A percentile compares a stretch with the other conserved stretches of the same genome.
Evolutionary conservation across 2,329 filamentous ascomycete species (phyloP).

Genomic region (Fusarium euwallaceae): DNA sequence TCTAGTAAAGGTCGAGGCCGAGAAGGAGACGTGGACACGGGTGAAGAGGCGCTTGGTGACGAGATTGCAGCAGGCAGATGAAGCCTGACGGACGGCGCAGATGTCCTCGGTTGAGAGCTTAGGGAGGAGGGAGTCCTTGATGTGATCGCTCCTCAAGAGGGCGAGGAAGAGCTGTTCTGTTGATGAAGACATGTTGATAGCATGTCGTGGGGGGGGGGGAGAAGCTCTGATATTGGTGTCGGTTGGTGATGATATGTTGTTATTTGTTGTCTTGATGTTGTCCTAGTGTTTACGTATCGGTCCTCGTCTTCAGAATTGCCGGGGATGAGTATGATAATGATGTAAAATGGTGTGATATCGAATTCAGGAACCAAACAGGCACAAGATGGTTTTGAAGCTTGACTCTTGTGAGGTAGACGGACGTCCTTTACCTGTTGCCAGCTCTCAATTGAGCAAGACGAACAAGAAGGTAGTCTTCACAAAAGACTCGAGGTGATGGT

Average conservation of each 20-base stretch:
- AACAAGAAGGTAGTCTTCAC: conserved; percentile 11
- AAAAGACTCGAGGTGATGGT: conserved; percentile 9
- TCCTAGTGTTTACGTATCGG: conserved; percentile 3
- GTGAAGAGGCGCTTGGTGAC: conserved; percentile 78
- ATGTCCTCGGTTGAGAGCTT: conserved; percentile 65
- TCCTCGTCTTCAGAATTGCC: conserved; percentile 10
- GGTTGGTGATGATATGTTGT: conserved; percentile 9
- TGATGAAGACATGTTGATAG: conserved; percentile 64
- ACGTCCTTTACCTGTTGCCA: conserved; percentile 5
- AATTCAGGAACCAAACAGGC: conserved; percentile 3
- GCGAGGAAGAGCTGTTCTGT: conserved; percentile 64
- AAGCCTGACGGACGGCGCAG: conserved; percentile 74
- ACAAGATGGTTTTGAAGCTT: conserved; percentile 8
- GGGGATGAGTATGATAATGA: conserved; percentile 18
- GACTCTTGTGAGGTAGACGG: conserved; percentile 7
- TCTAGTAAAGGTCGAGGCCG: conserved; percentile 80
- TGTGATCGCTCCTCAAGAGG: conserved; percentile 66
- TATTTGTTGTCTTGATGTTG: conserved; percentile 6
- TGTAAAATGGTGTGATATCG: conserved; percentile 33
- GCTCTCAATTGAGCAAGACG: conserved; percentile 27
- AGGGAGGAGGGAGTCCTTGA: conserved; percentile 65
- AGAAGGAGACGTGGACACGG: conserved; percentile 78
- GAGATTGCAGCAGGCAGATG: conserved; percentile 77
- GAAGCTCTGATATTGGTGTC: neutral
- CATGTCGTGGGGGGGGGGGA: conserved; percentile 56